A percentile compares a stretch with the other conserved stretches of the same genome.
phyloP scores from a whole-genome alignment of 176 grass and related monocot species.

The Carex littledalei region DNA sequence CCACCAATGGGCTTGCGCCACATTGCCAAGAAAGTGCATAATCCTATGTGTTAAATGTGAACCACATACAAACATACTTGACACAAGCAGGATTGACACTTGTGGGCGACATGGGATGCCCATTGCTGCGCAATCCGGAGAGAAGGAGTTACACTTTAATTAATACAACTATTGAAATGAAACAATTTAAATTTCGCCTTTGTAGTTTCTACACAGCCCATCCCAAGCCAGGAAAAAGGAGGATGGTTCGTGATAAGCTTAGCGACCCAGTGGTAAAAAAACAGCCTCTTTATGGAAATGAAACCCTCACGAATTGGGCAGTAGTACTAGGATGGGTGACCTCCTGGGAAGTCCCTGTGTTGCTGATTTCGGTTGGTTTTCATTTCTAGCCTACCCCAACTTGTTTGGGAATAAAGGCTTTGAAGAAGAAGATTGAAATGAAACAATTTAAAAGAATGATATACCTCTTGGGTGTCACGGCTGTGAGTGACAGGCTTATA shows the following conservation, averaged over 20 bases:
- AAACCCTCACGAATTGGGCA: too few relatives aligned
- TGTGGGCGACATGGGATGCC: neutral
- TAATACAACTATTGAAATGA: neutral
- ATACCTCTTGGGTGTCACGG: constrained; percentile 97
- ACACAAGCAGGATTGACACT: neutral
- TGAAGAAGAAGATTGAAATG: neutral
- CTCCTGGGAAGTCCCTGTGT: too few relatives aligned
- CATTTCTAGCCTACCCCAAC: too few relatives aligned
- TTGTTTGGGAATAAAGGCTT: too few relatives aligned
- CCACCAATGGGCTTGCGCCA: neutral
- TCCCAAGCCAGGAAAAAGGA: too few relatives aligned
- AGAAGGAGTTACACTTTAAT: neutral
- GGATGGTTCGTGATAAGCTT: too few relatives aligned
- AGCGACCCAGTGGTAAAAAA: too few relatives aligned
- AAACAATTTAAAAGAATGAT: neutral
- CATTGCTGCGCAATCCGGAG: neutral
- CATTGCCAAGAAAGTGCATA: neutral
- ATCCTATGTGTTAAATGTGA: neutral
- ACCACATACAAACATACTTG: neutral
- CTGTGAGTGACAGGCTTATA: constrained; percentile 94
- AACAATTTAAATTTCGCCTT: neutral
- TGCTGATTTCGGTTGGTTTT: too few relatives aligned
- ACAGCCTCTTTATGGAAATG: too few relatives aligned
- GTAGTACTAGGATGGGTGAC: too few relatives aligned
- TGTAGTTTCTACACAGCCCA: too few relatives aligned